Evolutionary conservation across 495 filamentous ascomycete species (phyloP), one percentile per base, ranked within the genome.

Genomic region (Platismatia glauca): DNA sequence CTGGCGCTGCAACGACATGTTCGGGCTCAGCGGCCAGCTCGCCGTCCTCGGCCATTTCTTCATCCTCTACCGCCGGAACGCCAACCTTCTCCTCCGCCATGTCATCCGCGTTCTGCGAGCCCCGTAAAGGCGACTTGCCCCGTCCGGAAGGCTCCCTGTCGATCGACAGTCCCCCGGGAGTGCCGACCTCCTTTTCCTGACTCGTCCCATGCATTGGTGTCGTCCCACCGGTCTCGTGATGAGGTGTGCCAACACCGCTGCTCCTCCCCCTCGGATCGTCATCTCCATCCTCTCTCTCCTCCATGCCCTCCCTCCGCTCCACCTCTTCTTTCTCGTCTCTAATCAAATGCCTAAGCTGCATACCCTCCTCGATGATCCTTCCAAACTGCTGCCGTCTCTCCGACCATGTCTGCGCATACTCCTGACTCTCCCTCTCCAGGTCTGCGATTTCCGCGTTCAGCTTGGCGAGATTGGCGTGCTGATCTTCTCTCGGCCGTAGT

Each of bases 321-420:
- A 78, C 78, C 75, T 96, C 94, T 72, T 97, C 94, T 73, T 97
- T 97, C 78, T 97, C 91, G 73, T 97, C 91, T 48, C 90, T 84
- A 67, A 98, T 97, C 68, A 95, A 76, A 38, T 86, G 82, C 56
- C 91, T 80, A 67, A 97, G 80, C 64, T 89, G 81, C 84, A 88
- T 89, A 7, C 91, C 89, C 77, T 97, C 92, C 44, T 91, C 90
- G 62, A 96, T 89, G 70, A 98, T 94, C 66, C 84, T 79, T 16
- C 86, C 89, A 74, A 97, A 98, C 74, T 96, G 91, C 68, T 88
- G 87, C 46, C 91, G 75, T 39, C 95, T 80, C 71, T 95, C 90
- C 22, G 81, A 76, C 93, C 93, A 97, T 6, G 90, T 95, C 57
- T 78, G 78, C 13, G 84, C 86, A 73, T 94, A 96, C 41, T 87